Evolutionary conservation across 1,284 basidiomycete species (phyloP), one percentile per base, ranked within the genome.

Genomic region (Ceratobasidium sp.): DNA sequence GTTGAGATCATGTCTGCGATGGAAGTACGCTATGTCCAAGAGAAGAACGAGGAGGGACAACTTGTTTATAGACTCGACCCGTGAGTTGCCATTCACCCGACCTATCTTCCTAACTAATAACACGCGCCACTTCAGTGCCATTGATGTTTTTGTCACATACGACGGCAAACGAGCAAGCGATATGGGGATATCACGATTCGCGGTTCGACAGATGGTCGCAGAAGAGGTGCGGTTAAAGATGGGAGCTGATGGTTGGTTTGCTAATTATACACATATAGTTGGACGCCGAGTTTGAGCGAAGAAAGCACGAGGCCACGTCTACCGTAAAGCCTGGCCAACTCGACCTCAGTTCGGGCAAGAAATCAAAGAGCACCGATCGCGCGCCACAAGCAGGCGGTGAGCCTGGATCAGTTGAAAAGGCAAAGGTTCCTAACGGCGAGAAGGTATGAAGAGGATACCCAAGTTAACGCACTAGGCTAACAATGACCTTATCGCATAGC

Each of bases 131-230:
- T 67, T 1, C 76, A 96, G 94, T n/a, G 92, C 96, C 1, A 89
- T 99, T 73, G 97, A 99, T 79, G 92, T 96, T 34, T 98, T 98
- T 79, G 87, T 97, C 59, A 96, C 95, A 28, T 99, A 97, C 78
- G 97, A 98, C 59, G 95, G 93, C 18, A 97, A 95, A 81, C 86
- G 95, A 14, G 92, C 96, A 14, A 78, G 85, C 34, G 96, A 98
- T 80, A 92, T 98, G 61, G 84, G 90, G 8, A 84, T 91, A 3
- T 93, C 94, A 12, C 85, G 96, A 76, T 98, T 95, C 81, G 95
- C 95, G 28, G 90, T 97, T 21, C 86, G 97, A 69, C 94, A 97
- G 77, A 84, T 98, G 46, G 90, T 99, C n/a, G 90, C 94, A 26
- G 86, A 87, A 76, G 94, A 98, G 85, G 94, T 96, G 70, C 76